phyloP scores from a whole-genome alignment of 1,284 basidiomycete genomes.

The Kwoniella shivajii region DNA sequence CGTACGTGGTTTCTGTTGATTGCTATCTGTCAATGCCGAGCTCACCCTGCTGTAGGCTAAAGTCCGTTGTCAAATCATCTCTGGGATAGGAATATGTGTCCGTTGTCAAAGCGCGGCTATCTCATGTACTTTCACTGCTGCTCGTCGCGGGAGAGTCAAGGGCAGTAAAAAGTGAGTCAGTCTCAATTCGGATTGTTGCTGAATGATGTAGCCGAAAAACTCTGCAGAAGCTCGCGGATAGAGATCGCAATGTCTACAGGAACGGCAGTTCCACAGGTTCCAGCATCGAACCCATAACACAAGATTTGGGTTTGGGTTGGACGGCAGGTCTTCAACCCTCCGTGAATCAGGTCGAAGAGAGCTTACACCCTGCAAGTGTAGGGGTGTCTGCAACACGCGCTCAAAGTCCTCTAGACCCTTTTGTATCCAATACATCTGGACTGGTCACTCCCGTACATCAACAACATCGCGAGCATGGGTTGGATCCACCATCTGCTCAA shows the following conservation, averaged over 20 bases:
- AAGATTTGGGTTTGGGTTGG: not conserved
- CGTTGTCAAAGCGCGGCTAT: conserved; percentile 14
- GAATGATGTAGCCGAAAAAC: conserved; percentile 8
- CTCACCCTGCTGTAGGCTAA: conserved; percentile 5
- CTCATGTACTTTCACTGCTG: conserved; percentile 9
- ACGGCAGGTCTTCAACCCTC: too few species aligned
- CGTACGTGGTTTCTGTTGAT: conserved; percentile 1
- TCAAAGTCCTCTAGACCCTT: conserved; percentile 7
- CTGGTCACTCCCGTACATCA: not conserved
- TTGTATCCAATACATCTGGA: not conserved
- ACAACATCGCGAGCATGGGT: not conserved
- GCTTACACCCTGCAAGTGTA: too few species aligned
- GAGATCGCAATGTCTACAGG: not conserved
- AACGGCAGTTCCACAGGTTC: not conserved
- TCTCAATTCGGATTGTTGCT: not conserved
- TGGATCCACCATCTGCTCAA: not conserved
- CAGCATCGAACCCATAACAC: not conserved
- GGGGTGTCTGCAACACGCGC: not conserved
- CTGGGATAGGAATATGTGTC: conserved; percentile 2
- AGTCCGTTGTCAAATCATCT: conserved; percentile 7
- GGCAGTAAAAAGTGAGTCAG: conserved; percentile 16
- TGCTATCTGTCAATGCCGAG: not conserved
- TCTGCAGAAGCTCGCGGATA: conserved; percentile 7
- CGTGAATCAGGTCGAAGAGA: too few species aligned
- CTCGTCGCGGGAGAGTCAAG: conserved; percentile 15